phyloP scores from a whole-genome alignment of 257 asterid genomes.

The Solanum etuberosum region DNA sequence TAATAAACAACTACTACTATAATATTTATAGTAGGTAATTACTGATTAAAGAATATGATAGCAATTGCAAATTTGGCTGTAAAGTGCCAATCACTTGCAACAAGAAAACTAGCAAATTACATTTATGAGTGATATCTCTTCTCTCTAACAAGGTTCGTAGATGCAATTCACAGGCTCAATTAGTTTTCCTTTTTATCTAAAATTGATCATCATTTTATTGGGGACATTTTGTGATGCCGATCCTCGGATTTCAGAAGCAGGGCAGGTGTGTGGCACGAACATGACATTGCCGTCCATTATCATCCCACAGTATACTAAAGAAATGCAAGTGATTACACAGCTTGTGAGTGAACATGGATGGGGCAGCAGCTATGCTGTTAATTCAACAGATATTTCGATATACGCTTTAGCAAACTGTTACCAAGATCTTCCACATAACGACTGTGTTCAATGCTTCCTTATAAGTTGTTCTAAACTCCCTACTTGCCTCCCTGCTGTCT shows the following conservation, averaged over 20 bases:
- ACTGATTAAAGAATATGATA: background rate
- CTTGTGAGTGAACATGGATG: conserved; percentile 28
- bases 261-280: conserved; percentile 33
- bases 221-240: conserved; percentile 17
- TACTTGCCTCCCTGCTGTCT: conserved; percentile 44
- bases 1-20: background rate
- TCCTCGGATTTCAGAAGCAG: conserved; percentile 55
- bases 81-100: background rate
- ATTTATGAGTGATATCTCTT: background rate
- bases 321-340: conserved; percentile 49
- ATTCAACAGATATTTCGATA: conserved; percentile 18
- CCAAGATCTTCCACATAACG: conserved; percentile 45
- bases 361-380: conserved; percentile 23
- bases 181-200: background rate
- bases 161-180: background rate
- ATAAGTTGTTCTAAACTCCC: conserved; percentile 61
- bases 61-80: background rate
- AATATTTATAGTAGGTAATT: background rate
- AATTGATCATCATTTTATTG: background rate
- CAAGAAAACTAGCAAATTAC: background rate
- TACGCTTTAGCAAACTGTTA: conserved; percentile 55
- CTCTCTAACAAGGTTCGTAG: background rate
- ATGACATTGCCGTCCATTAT: conserved; percentile 18
- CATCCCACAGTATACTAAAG: conserved; percentile 44
- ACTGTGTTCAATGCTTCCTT: conserved; percentile 67